Evolutionary conservation across 1,139 yeast species (phyloP).

Genomic region (Geotrichum fermentans): DNA sequence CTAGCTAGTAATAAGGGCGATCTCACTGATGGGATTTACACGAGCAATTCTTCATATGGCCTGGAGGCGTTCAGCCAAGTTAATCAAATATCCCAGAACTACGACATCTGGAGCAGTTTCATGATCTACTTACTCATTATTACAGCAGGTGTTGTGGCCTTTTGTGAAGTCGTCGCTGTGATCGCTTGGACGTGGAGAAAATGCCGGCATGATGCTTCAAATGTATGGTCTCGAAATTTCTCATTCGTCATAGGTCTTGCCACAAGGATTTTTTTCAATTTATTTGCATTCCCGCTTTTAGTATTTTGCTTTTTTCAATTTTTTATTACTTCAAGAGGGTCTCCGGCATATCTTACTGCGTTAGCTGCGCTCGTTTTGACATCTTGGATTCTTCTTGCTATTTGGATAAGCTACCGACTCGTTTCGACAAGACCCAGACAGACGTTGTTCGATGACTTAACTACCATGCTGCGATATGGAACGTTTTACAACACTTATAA

Average conservation of each 20-base stretch:
- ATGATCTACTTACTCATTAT: conserved; percentile 35
- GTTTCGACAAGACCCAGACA: conserved; percentile 22
- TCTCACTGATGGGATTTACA: conserved; percentile 29
- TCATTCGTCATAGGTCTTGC: conserved; percentile 31
- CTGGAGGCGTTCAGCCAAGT: conserved; percentile 31
- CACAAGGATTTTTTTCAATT: conserved; percentile 29
- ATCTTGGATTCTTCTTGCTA: conserved; percentile 30
- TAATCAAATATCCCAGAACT: conserved; percentile 28
- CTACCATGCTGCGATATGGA: conserved; percentile 31
- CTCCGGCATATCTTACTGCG: conserved; percentile 26
- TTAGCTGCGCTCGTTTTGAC: conserved; percentile 33
- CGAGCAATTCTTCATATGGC: conserved; percentile 28
- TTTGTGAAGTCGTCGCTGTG: conserved; percentile 18
- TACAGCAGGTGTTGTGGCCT: conserved; percentile 21
- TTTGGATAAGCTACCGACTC: conserved; percentile 23
- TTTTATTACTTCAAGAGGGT: conserved; percentile 23
- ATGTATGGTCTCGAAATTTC: conserved; percentile 22
- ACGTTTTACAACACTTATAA: conserved; percentile 34
- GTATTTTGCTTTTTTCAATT: conserved; percentile 36
- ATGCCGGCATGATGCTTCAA: conserved; percentile 18
- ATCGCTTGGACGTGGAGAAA: conserved; percentile 23
- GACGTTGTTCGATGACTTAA: conserved; percentile 31
- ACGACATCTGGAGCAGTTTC: conserved; percentile 38
- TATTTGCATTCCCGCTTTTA: conserved; percentile 35
- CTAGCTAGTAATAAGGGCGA: conserved; percentile 7